These are phyloP conservation scores for Cladophialophora bantiana DNA, from an alignment of 2,329 filamentous ascomycete species.

Conservation along the genomic window DNA sequence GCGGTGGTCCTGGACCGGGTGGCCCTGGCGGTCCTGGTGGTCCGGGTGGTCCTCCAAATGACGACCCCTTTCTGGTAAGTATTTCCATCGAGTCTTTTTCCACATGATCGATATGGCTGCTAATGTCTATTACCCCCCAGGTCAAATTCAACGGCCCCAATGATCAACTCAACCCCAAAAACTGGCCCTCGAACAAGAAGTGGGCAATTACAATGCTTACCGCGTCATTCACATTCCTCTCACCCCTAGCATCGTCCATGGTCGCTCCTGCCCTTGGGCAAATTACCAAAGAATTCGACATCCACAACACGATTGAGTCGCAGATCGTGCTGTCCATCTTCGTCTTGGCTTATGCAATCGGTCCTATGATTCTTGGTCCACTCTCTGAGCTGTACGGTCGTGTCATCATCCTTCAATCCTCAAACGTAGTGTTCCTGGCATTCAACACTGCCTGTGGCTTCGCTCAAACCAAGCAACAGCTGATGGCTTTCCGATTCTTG, in stretches of 20 bases:
- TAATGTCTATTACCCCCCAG: constrained; percentile 39
- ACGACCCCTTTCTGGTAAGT: constrained; percentile 62
- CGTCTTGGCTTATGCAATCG: constrained; percentile 62
- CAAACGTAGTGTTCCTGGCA: constrained; percentile 63
- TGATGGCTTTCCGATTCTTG: constrained; percentile 67
- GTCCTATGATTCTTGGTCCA: constrained; percentile 61
- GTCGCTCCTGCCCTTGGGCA: constrained; percentile 59
- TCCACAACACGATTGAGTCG: constrained; percentile 54
- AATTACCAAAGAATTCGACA: constrained; percentile 63
- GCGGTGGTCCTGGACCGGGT: constrained; percentile 23
- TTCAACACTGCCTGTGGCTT: constrained; percentile 70
- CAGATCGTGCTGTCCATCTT: constrained; percentile 64
- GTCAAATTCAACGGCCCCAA: constrained; percentile 62
- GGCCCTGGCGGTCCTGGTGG: constrained; percentile 26
- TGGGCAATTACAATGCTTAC: constrained; percentile 65
- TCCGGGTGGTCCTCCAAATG: constrained; percentile 27
- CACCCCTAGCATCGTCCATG: constrained; percentile 70
- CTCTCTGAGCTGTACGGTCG: constrained; percentile 65
- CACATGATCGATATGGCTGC: background rate
- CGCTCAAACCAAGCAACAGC: constrained; percentile 59
- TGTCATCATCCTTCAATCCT: constrained; percentile 60
- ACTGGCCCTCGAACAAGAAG: constrained; percentile 65
- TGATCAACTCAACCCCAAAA: constrained; percentile 57
- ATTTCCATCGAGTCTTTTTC: background rate
- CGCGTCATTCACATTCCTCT: constrained; percentile 67